These are phyloP conservation scores for Leccinellum luteum DNA, from an alignment of 768 basidiomycete species.

Conservation along the genomic window DNA sequence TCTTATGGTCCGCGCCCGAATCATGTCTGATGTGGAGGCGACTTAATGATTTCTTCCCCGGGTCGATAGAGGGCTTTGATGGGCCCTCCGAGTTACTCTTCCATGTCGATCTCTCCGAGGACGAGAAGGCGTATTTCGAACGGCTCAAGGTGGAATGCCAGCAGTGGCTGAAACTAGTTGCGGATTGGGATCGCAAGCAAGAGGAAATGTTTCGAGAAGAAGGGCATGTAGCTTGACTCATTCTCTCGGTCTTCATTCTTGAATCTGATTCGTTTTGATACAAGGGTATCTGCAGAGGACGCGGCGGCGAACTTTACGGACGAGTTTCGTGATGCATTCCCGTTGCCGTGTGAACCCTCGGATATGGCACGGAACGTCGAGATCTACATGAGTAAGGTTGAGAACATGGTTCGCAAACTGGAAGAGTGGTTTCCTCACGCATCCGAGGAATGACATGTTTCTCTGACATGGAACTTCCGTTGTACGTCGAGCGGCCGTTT, in stretches of 20 bases:
- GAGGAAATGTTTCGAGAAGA: conserved; percentile 6
- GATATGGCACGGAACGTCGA: conserved; percentile 16
- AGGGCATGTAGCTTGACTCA: background rate
- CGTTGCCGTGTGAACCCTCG: conserved; percentile 8
- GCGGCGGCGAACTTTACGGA: conserved; percentile 6
- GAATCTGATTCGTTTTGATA: background rate
- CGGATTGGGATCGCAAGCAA: conserved; percentile 21
- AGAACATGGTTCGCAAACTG: conserved; percentile 24
- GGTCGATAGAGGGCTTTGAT: conserved; percentile 14
- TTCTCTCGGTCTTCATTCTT: background rate
- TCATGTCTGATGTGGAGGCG: conserved; percentile 18
- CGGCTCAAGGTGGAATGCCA: conserved; percentile 15
- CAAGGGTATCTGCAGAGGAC: conserved; percentile 17
- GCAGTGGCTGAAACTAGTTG: conserved; percentile 16
- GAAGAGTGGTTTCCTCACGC: conserved; percentile 22
- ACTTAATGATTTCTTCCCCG: conserved; percentile 29
- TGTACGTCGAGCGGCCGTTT: background rate
- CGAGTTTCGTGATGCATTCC: conserved; percentile 29
- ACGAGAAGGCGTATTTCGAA: conserved; percentile 18
- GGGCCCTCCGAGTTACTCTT: conserved; percentile 21
- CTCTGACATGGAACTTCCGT: background rate
- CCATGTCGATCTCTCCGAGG: conserved; percentile 21
- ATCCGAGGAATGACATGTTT: no score
- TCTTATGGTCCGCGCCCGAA: conserved; percentile 27
- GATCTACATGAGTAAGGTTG: conserved; percentile 24